Evolutionary conservation across 805 yeast genomes (phyloP), one percentile per base, ranked within the genome.

Genomic region (Candida andamanensis): DNA sequence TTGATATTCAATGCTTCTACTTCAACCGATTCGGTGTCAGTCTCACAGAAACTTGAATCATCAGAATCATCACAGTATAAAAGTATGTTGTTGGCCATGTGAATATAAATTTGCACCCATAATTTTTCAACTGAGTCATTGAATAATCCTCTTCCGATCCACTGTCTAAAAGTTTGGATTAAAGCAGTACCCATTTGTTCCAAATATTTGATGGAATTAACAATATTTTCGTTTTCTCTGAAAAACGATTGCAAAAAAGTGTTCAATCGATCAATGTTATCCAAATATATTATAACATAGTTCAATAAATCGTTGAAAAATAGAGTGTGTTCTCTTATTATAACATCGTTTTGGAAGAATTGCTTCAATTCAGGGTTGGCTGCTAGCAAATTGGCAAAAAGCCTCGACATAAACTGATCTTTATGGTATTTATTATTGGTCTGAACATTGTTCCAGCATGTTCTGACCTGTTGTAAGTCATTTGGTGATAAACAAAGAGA

Each of bases 131-230:
- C 47, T 13, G 42, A 45, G 9, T 47, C 48, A 39, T 54, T 42
- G 33, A 60, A 59, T 16, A 47, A 42, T 6, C 53, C 55, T 7
- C 38, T 41, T 11, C 63, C 66, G 35, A 63, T 50, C 49, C 56
- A 46, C 40, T 56, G 58, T 25, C 55, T 55, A 36, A 63, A 56
- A 4, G 70, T 63, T 32, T 53, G 54, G 17, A 63, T 51, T 28
- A 65, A 45, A 7, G 62, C 56, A 19, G 49, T 36, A n/a, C 70
- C 69, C 65, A 65, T 55, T 18, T 64, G 62, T 40, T 63, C 72
- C 41, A 64, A 53, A 42, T 64, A 63, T 14, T 41, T 35, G 3
- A 59, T 56, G 13, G 37, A 40, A 6, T 38, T 29, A 17, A 55
- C 45, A 30, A 61, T 44, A 6, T 41, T 36, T 6, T 44, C 47